Base-by-base conservation (phyloP, 1,284 basidiomycete species). In the Moesziomyces antarcticus region DNA sequence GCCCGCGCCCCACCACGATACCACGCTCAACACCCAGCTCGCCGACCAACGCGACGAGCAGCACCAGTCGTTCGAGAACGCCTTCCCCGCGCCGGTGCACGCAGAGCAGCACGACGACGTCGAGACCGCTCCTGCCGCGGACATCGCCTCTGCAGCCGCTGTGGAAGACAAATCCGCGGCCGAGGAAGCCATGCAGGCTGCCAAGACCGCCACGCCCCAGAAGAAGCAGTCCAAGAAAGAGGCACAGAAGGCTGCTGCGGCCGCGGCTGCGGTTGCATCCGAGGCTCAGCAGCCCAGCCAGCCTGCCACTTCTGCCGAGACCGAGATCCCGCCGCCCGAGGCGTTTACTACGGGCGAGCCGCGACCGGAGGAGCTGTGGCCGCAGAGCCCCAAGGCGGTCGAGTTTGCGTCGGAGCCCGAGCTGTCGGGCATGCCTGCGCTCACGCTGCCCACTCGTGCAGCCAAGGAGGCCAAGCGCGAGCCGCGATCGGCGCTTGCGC, bases 381-480 rank as follows among this genome's bases (percentile, higher is more conserved):
- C 78, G 5, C 78, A 78, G 50, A 70, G 65, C 44, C 79, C 79
- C 14, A 66, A 69, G 45, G 79, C 79, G 3, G 78, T 81, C 37
- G 78, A 81, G 46, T 81, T 79, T 37, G 77, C 78, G 14, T 65
- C 75, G 3, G 79, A 79, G 49, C 75, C 75, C 18, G 62, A 63
- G 45, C 60, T 76, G 13, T 74, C 71, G 20, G 62, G 61, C 48
- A 66, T 69, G 62, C 62, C 61, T 8, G 54, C 54, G 11, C 27
- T 65, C 20, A 61, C 55, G 0, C 65, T 69, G 16, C 25, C 50
- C 45, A 47, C 45, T 46, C 68, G 68, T 55, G 21, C 49, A 13
- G 37, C 24, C 45, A 62, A 65, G 51, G 57, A 73, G 6, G 42
- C 50, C 51, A 73, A 66, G 50, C 70, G 70, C 35, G 65, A 73